Evolutionary conservation across 305 asterid species (phyloP).

Genomic region (Ajuga reptans): DNA sequence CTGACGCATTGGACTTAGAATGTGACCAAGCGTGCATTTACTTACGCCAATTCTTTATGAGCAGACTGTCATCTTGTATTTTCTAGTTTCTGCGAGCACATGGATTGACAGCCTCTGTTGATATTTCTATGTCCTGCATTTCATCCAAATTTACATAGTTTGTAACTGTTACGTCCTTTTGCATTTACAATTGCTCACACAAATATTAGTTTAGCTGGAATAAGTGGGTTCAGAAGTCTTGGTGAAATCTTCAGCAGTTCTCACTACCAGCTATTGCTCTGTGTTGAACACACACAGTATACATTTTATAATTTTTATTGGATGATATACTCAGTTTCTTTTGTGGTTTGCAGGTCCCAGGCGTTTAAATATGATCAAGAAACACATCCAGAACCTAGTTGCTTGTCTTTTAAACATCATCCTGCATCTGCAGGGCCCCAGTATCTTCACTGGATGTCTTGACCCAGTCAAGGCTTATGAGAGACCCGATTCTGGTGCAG

Average conservation of each 20-base stretch:
- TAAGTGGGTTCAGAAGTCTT: not conserved
- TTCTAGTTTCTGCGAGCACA: not conserved
- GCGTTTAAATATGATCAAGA: conserved; percentile 47
- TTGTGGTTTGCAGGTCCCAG: conserved; percentile 51
- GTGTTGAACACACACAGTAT: not conserved
- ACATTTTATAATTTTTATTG: not conserved
- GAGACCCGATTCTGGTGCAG: conserved; percentile 72
- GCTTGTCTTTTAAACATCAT: conserved; percentile 69
- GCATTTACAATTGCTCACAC: not conserved
- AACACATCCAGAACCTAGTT: conserved; percentile 60
- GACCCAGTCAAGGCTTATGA: conserved; percentile 28
- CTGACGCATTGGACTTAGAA: not conserved
- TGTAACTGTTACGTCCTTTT: not conserved
- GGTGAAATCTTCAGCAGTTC: not conserved
- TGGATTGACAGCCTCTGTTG: not conserved
- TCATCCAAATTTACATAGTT: not conserved
- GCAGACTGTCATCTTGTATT: not conserved
- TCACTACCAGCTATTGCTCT: not conserved
- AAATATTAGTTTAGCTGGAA: not conserved
- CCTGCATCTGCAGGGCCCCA: conserved; percentile 71
- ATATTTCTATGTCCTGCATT: not conserved
- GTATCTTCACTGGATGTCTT: conserved; percentile 37
- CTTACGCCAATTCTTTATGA: not conserved
- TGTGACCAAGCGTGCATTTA: not conserved
- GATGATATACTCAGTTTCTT: conserved; percentile 15